Conservation (phyloP, 495 filamentous ascomycete genomes). For the Friedmanniomyces endolithicus region DNA sequence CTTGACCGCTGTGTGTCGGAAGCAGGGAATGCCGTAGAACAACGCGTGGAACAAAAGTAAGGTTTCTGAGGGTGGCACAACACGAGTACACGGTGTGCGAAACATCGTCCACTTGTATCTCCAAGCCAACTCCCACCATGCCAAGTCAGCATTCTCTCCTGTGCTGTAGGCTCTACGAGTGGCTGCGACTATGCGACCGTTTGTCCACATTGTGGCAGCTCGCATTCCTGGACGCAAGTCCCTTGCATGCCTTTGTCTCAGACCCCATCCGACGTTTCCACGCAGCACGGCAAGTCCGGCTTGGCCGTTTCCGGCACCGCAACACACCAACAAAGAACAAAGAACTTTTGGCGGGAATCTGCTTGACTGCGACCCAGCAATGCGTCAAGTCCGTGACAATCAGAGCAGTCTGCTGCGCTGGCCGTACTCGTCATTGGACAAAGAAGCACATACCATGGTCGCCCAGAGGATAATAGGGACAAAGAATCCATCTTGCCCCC, state of each 20-base stretch:
- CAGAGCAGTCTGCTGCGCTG: constrained; percentile 4
- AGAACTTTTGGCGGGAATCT: constrained; percentile 5
- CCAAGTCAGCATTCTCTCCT: not conserved
- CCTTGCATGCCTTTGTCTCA: constrained; percentile 15
- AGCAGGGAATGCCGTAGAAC: not conserved
- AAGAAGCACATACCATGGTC: constrained; percentile 15
- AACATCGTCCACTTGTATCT: not conserved
- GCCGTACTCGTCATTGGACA: constrained; percentile 17
- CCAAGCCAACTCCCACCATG: constrained; percentile 1
- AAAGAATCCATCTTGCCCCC: constrained; percentile 10
- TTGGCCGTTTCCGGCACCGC: constrained; percentile 5
- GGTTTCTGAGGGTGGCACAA: not conserved
- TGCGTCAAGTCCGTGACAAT: constrained; percentile 16
- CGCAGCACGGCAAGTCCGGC: not conserved
- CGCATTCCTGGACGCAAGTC: not conserved
- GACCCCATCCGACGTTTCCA: constrained; percentile 2
- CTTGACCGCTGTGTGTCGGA: not conserved
- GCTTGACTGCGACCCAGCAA: constrained; percentile 8
- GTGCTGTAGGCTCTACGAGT: not conserved
- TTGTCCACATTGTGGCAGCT: not conserved
- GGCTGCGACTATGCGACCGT: not conserved
- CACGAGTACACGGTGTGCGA: not conserved
- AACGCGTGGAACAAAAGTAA: not conserved
- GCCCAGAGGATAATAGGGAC: constrained; percentile 17
- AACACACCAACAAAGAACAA: constrained; percentile 20